phyloP scores from a whole-genome alignment of 2,329 filamentous ascomycete species.

The Didymella arachidicola region DNA sequence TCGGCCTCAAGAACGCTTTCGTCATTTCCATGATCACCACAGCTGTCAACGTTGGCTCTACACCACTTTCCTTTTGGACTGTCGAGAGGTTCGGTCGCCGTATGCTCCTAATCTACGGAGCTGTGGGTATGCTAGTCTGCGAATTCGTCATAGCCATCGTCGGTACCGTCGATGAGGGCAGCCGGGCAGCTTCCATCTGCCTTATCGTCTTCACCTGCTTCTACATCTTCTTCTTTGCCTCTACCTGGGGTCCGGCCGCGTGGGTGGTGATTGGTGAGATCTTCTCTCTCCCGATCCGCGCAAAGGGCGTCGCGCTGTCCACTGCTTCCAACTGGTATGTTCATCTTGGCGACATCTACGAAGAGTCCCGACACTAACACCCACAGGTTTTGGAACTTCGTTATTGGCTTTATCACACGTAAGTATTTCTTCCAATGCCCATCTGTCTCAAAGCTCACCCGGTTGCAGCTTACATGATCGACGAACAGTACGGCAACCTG shows the following conservation, averaged over 20 bases:
- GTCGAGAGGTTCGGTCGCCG: constrained; percentile 85
- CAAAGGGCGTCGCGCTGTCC: constrained; percentile 84
- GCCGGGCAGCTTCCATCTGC: constrained; percentile 59
- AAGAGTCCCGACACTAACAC: too few species aligned
- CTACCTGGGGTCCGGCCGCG: constrained; percentile 81
- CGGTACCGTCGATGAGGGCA: constrained; percentile 51
- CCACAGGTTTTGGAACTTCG: constrained; percentile 77
- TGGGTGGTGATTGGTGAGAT: constrained; percentile 76
- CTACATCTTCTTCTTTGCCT: constrained; percentile 93
- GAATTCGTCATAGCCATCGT: constrained; percentile 85
- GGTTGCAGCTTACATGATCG: constrained; percentile 69
- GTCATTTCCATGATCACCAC: constrained; percentile 86
- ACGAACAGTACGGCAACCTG: constrained; percentile 69
- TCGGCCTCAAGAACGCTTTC: constrained; percentile 79
- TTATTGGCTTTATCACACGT: constrained; percentile 61
- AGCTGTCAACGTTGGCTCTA: constrained; percentile 85
- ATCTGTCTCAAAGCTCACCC: too few species aligned
- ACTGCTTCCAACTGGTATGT: constrained; percentile 79
- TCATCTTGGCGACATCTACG: too few species aligned
- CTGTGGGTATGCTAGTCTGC: constrained; percentile 82
- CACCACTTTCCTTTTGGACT: constrained; percentile 85
- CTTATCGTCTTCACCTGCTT: constrained; percentile 88
- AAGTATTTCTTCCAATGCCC: too few species aligned
- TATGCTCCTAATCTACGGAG: constrained; percentile 78
- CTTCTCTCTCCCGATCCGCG: constrained; percentile 87